phyloP scores from a whole-genome alignment of 192 early-diverging fungal species.

The Backusella parvicylindrica region DNA sequence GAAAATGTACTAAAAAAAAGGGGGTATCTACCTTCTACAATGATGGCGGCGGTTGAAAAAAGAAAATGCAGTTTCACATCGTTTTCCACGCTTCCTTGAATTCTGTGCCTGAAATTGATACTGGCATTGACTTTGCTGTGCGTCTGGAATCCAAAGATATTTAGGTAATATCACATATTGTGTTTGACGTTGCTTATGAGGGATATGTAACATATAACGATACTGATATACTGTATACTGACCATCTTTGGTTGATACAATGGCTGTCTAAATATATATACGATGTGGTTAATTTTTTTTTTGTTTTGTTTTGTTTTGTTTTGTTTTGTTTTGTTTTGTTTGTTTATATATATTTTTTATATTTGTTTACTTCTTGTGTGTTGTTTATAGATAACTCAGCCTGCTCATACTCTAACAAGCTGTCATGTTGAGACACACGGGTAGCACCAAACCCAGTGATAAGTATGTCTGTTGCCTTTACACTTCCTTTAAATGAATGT shows the following conservation, averaged over 20 bases:
- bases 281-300: too few relatives aligned
- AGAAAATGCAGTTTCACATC: slow-evolving; percentile 22
- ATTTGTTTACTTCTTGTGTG: not conserved
- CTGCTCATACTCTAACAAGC: not conserved
- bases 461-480: slow-evolving; percentile 11
- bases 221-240: slow-evolving; percentile 8
- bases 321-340: not conserved
- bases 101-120: slow-evolving; percentile 7
- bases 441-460: slow-evolving; percentile 16
- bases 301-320: too few relatives aligned
- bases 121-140: slow-evolving; percentile 20
- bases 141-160: slow-evolving; percentile 22
- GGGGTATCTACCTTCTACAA: slow-evolving; percentile 20
- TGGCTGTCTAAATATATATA: not conserved
- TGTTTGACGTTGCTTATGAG: not conserved
- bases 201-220: slow-evolving; percentile 15
- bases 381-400: not conserved
- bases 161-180: slow-evolving; percentile 10
- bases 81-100: not conserved
- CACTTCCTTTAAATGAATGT: slow-evolving; percentile 8
- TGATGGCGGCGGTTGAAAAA: slow-evolving; percentile 31
- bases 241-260: not conserved
- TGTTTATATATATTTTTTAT: not conserved
- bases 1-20: not conserved
- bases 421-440: not conserved